Evolutionary conservation across 768 basidiomycete species (phyloP).

Genomic region (Suillus brevipes): DNA sequence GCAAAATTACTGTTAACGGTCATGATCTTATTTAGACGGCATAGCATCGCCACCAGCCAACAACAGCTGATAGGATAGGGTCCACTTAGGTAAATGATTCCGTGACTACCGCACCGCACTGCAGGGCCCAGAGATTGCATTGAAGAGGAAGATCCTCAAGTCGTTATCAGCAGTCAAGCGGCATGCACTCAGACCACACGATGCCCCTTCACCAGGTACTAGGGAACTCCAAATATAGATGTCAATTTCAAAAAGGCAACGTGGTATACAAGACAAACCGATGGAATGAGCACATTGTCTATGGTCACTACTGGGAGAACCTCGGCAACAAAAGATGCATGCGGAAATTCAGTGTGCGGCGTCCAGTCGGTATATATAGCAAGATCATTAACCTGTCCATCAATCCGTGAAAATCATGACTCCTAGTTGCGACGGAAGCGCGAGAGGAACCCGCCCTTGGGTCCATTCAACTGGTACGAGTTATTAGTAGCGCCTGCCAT

Average conservation of each 20-base stretch:
- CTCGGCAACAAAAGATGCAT: neutral
- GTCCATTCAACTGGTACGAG: conserved; percentile 22
- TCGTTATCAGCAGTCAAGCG: neutral
- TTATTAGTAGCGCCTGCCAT: conserved; percentile 38
- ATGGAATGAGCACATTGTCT: neutral
- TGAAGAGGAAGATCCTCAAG: neutral
- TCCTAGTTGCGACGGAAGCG: conserved; percentile 40
- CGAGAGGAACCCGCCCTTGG: conserved; percentile 33
- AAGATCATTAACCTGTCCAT: neutral
- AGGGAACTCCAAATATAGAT: neutral
- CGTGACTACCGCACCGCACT: neutral
- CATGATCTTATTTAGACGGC: neutral
- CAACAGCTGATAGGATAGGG: neutral
- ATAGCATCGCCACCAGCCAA: neutral
- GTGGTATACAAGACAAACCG: neutral
- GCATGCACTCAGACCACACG: neutral
- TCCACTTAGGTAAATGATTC: neutral
- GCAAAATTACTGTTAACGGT: neutral
- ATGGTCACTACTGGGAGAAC: neutral
- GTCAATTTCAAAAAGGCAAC: neutral
- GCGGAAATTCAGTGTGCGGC: neutral
- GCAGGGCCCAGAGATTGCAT: neutral
- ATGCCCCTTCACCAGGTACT: neutral
- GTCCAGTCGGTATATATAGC: neutral
- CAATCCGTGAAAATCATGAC: neutral